Percentiles rank a stretch among this genome's conserved stretches.
phyloP scores from a whole-genome alignment of 106 monocot genomes.

The Phalaenopsis aphrodite region DNA sequence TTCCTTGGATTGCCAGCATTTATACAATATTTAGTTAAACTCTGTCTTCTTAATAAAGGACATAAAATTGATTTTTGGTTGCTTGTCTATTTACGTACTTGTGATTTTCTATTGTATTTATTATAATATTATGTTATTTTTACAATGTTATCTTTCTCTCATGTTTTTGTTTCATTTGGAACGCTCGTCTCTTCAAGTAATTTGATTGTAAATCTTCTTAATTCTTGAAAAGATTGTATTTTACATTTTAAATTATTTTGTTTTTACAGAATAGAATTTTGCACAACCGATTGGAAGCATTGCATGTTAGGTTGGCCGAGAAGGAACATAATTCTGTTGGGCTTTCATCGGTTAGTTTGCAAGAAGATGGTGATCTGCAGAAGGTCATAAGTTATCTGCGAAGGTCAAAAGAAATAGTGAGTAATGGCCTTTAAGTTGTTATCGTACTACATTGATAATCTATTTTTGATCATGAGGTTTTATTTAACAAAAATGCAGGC shows the following conservation, averaged over 20 bases:
- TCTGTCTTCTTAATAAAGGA: background rate
- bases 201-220: background rate
- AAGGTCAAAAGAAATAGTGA: slow-evolving; percentile 91
- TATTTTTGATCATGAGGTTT: background rate
- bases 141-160: background rate
- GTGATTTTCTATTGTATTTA: background rate
- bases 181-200: background rate
- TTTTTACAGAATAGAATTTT: slow-evolving; percentile 65
- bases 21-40: background rate
- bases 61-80: background rate
- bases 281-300: slow-evolving; percentile 59
- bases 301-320: slow-evolving; percentile 73
- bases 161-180: background rate
- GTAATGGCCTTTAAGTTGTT: slow-evolving; percentile 10
- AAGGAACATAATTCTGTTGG: slow-evolving; percentile 47
- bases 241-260: background rate
- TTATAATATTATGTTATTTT: background rate
- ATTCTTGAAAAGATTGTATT: background rate
- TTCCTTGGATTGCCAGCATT: background rate
- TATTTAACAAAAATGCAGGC: slow-evolving; percentile 35
- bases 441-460: slow-evolving; percentile 7
- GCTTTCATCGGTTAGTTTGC: slow-evolving; percentile 26
- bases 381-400: slow-evolving; percentile 75
- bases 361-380: slow-evolving; percentile 58
- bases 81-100: background rate